These are phyloP conservation scores for Sphagnurus paluster DNA, from an alignment of 1,284 basidiomycete species.

Conservation along the genomic window DNA sequence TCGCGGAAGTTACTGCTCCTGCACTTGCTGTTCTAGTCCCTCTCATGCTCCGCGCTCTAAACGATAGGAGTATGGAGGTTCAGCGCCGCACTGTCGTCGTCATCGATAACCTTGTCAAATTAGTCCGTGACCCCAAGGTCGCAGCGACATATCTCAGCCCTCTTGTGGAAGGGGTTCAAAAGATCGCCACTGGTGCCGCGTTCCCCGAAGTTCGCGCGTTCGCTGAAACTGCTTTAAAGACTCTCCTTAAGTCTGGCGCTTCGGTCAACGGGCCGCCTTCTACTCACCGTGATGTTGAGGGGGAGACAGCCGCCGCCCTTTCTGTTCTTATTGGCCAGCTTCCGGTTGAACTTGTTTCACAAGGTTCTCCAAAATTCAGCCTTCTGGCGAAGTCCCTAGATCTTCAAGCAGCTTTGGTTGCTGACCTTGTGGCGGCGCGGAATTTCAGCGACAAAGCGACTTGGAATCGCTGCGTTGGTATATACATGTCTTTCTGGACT, in stretches of 20 bases:
- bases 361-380: conserved; percentile 44
- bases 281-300: conserved; percentile 64
- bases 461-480: conserved; percentile 78
- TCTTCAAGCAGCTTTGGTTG: conserved; percentile 74
- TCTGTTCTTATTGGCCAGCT: conserved; percentile 62
- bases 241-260: conserved; percentile 79
- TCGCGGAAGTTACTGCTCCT: conserved; percentile 95
- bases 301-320: conserved; percentile 58
- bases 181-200: conserved; percentile 88
- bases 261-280: conserved; percentile 67
- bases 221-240: conserved; percentile 77
- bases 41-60: conserved; percentile 88
- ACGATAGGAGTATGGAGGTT: conserved; percentile 96
- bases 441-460: conserved; percentile 60
- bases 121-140: conserved; percentile 90
- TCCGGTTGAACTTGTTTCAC: conserved; percentile 47
- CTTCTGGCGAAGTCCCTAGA: conserved; percentile 56
- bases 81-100: conserved; percentile 89
- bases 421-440: conserved; percentile 74
- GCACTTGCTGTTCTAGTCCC: conserved; percentile 96
- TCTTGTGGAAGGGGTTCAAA: conserved; percentile 90
- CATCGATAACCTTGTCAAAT: conserved; percentile 96
- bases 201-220: conserved; percentile 98
- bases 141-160: conserved; percentile 89
- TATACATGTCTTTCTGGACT: conserved; percentile 74